These are phyloP conservation scores for Paraphoma sp. DNA, from an alignment of 2,329 filamentous ascomycete genomes.

Conservation along the genomic window DNA sequence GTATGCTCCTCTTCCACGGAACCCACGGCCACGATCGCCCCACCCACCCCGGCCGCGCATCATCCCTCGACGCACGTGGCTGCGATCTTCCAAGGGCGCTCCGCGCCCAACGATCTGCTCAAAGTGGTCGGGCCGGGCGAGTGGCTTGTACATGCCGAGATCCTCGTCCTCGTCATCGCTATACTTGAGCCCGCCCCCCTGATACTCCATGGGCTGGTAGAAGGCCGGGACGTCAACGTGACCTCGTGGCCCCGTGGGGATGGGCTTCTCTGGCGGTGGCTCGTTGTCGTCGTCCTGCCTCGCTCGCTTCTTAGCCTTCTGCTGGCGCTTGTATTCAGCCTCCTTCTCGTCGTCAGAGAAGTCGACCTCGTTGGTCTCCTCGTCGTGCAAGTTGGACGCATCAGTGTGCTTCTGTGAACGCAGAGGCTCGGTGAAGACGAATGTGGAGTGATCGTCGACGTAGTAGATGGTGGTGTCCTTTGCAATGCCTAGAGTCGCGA, in stretches of 20 bases:
- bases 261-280: constrained; percentile 23
- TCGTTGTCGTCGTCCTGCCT: constrained; percentile 38
- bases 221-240: constrained; percentile 24
- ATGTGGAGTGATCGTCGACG: constrained; percentile 76
- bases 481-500: constrained; percentile 70
- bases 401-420: constrained; percentile 86
- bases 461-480: constrained; percentile 79
- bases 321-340: constrained; percentile 70
- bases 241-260: constrained; percentile 28
- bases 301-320: constrained; percentile 65
- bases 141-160: constrained; percentile 55
- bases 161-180: constrained; percentile 53
- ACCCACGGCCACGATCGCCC: constrained; percentile 47
- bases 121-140: constrained; percentile 56
- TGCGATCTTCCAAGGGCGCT: constrained; percentile 46
- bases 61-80: constrained; percentile 45
- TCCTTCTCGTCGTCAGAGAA: constrained; percentile 98
- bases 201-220: constrained; percentile 35
- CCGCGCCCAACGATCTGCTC: constrained; percentile 52
- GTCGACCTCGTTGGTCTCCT: constrained; percentile 90
- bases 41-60: constrained; percentile 41
- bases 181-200: constrained; percentile 50
- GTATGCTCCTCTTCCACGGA: constrained; percentile 40
- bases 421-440: constrained; percentile 85
- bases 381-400: constrained; percentile 92